Evolutionary conservation across 2,329 filamentous ascomycete species (phyloP).

Genomic region (Verticillium albo-atrum): DNA sequence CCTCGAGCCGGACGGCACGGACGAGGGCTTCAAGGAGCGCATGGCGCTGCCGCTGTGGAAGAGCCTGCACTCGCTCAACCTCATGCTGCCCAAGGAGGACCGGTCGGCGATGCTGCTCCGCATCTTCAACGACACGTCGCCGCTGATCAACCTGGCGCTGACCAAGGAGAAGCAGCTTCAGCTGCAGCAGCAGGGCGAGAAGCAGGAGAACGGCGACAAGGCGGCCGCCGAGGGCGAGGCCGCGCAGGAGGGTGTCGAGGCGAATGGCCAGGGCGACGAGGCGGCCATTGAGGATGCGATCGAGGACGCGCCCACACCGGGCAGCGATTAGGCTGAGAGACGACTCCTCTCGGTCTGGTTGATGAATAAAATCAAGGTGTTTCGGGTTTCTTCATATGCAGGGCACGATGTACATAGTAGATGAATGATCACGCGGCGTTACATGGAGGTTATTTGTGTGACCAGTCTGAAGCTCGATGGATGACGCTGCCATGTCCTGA

Average conservation of each 20-base stretch:
- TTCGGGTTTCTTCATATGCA: neutral
- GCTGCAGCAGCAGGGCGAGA: slow-evolving; percentile 6
- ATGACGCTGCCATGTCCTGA: too few relatives aligned
- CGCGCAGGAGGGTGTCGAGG: neutral
- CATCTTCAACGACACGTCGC: slow-evolving; percentile 84
- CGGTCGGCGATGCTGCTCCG: slow-evolving; percentile 86
- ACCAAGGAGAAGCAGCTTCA: slow-evolving; percentile 38
- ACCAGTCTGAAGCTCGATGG: too few relatives aligned
- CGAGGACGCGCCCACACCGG: slow-evolving; percentile 1
- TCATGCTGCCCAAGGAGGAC: slow-evolving; percentile 98
- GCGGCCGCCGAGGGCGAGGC: neutral
- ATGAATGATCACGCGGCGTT: neutral
- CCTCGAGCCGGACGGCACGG: slow-evolving; percentile 68
- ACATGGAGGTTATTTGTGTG: neutral
- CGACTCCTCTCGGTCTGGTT: neutral
- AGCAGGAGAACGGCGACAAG: neutral
- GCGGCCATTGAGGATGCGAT: neutral
- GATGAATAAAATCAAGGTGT: neutral
- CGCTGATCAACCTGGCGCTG: slow-evolving; percentile 67
- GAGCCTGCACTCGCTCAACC: slow-evolving; percentile 83
- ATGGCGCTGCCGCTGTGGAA: slow-evolving; percentile 94
- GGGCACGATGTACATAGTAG: neutral
- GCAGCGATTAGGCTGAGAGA: neutral
- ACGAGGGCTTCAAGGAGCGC: slow-evolving; percentile 60
- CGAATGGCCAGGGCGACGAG: neutral